These are phyloP conservation scores for Auriscalpium vulgare DNA, from an alignment of 768 basidiomycete species.

Conservation along the genomic window DNA sequence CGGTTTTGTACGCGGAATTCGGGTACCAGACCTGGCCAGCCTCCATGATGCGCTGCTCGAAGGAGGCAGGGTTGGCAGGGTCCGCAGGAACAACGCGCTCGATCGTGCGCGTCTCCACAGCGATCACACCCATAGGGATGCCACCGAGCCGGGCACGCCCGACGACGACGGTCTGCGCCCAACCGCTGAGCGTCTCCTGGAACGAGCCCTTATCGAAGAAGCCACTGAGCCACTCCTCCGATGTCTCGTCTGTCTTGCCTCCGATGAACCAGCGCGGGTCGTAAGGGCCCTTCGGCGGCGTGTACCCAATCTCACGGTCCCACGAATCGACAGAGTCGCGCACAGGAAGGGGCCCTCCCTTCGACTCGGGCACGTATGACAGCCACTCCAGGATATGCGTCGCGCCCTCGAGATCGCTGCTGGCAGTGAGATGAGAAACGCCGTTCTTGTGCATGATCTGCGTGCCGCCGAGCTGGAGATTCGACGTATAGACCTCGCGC, in stretches of 20 bases:
- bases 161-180: conserved; percentile 98
- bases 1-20: conserved; percentile 98
- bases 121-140: conserved; percentile 96
- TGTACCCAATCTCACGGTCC: conserved; percentile 90
- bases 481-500: conserved; percentile 97
- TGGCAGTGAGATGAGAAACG: conserved; percentile 92
- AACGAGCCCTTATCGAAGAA: conserved; percentile 98
- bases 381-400: conserved; percentile 92
- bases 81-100: conserved; percentile 96
- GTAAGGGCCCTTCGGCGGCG: conserved; percentile 88
- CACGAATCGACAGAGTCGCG: conserved; percentile 66
- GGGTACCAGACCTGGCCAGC: conserved; percentile 99
- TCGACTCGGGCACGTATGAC: conserved; percentile 83
- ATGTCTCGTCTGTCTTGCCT: conserved; percentile 82
- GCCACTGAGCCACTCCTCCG: conserved; percentile 71
- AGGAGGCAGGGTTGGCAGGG: conserved; percentile 92
- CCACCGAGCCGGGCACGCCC: conserved; percentile 95
- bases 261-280: conserved; percentile 98
- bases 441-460: conserved; percentile 99
- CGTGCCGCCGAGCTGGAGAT: conserved; percentile 97
- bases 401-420: conserved; percentile 93
- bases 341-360: conserved; percentile 74
- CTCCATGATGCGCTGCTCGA: conserved; percentile 97
- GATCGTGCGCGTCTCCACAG: conserved; percentile 95
- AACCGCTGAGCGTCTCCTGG: conserved; percentile 97